A percentile compares a stretch with the other conserved stretches of the same genome.
phyloP scores from a whole-genome alignment of 2,329 filamentous ascomycete species.

The Aspergillus sergii region DNA sequence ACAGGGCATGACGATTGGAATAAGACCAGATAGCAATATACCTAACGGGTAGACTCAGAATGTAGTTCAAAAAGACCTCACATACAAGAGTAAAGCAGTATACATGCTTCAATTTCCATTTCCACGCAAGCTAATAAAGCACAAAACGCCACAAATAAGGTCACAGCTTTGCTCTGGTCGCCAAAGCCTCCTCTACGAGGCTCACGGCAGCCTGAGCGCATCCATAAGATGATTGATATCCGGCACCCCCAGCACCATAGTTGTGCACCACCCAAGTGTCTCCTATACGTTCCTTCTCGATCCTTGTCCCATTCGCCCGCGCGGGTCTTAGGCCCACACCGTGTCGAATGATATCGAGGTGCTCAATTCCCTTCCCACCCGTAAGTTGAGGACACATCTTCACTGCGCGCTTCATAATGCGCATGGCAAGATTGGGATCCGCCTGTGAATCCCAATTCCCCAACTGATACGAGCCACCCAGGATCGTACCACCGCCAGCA shows the following conservation, averaged over 20 bases:
- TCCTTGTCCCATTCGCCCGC: conserved; percentile 69
- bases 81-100: neutral
- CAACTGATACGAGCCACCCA: conserved; percentile 79
- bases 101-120: neutral
- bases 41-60: no score
- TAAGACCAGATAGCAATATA: neutral
- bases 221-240: conserved; percentile 67
- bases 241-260: conserved; percentile 47
- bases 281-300: conserved; percentile 69
- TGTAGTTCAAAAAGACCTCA: no score
- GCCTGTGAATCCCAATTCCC: conserved; percentile 75
- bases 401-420: conserved; percentile 74
- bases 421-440: conserved; percentile 71
- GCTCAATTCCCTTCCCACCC: conserved; percentile 63
- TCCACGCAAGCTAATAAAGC: neutral
- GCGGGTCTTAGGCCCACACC: conserved; percentile 77
- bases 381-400: conserved; percentile 31
- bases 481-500: conserved; percentile 70
- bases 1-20: neutral
- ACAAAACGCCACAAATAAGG: neutral
- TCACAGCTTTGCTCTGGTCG: conserved; percentile 1
- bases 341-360: conserved; percentile 70
- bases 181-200: conserved; percentile 7
- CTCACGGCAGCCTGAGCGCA: conserved; percentile 64
- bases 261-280: conserved; percentile 53